Percentiles rank a stretch among this genome's conserved stretches.
Evolutionary conservation across 805 yeast species (phyloP).

Genomic region (Hanseniaspora mollemarum): DNA sequence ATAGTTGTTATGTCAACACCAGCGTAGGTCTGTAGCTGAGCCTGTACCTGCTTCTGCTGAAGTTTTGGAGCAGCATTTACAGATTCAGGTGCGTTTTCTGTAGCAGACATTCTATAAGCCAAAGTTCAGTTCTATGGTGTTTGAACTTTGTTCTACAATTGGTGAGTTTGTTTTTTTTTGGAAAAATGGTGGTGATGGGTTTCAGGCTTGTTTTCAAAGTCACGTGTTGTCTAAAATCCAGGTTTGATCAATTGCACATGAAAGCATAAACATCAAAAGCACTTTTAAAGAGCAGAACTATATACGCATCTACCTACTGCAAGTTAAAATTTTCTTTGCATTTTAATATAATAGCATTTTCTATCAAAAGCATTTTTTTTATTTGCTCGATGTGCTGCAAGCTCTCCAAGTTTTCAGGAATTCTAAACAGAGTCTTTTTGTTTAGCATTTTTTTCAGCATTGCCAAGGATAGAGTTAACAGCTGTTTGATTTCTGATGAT

Average conservation of each 20-base stretch:
- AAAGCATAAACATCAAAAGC: no score
- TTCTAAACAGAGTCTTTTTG: slow-evolving; percentile 7
- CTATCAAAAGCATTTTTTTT: slow-evolving; percentile 7
- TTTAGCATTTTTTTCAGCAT: slow-evolving; percentile 1
- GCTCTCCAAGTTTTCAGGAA: slow-evolving; percentile 5
- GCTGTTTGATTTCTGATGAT: slow-evolving; percentile 11
- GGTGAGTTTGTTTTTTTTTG: no score
- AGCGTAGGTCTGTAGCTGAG: slow-evolving; percentile 41
- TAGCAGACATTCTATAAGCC: not conserved
- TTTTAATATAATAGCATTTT: slow-evolving; percentile 9
- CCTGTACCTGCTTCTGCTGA: not conserved
- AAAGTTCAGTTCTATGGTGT: not conserved
- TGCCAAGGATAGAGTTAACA: slow-evolving; percentile 2
- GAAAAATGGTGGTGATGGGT: no score
- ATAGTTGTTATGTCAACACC: slow-evolving; percentile 80
- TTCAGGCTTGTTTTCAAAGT: no score
- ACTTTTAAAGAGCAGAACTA: not conserved
- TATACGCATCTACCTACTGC: not conserved
- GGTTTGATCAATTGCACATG: no score
- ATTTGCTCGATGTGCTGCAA: slow-evolving; percentile 4
- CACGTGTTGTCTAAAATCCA: no score
- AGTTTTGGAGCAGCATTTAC: not conserved
- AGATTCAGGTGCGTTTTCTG: not conserved
- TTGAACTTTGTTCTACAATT: no score
- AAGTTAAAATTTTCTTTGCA: slow-evolving; percentile 10